phyloP scores from a whole-genome alignment of 2,329 filamentous ascomycete species.

The Diplocarpon mali region DNA sequence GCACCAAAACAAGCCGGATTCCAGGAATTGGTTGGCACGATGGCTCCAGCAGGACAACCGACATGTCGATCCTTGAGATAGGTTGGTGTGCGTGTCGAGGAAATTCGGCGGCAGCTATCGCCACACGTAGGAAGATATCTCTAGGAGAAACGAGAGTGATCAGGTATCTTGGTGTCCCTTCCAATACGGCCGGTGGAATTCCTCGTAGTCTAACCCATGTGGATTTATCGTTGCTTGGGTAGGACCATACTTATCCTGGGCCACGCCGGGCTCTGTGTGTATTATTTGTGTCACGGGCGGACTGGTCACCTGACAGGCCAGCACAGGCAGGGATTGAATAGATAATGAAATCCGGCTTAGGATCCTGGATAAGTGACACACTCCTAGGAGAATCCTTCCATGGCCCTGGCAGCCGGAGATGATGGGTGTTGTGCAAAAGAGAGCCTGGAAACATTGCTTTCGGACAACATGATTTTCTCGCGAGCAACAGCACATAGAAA shows the following conservation, averaged over 20 bases:
- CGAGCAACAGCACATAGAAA: conserved; percentile 12
- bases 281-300: conserved; percentile 4
- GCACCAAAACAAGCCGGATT: too few relatives aligned
- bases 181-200: neutral
- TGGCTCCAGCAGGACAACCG: too few relatives aligned
- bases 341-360: conserved; percentile 8
- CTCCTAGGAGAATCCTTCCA: neutral
- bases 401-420: conserved; percentile 6
- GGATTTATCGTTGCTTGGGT: conserved; percentile 3
- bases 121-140: neutral
- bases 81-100: neutral
- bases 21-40: too few relatives aligned
- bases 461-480: conserved; percentile 20
- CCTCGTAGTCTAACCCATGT: neutral
- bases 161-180: neutral
- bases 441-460: conserved; percentile 21
- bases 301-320: conserved; percentile 5
- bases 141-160: neutral
- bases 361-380: conserved; percentile 4
- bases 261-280: neutral
- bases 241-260: conserved; percentile 16
- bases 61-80: neutral
- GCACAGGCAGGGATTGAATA: conserved; percentile 1
- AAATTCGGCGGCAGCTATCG: neutral
- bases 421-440: conserved; percentile 10